Conservation (phyloP, 306 rosid species). For the Prunus mume region DNA sequence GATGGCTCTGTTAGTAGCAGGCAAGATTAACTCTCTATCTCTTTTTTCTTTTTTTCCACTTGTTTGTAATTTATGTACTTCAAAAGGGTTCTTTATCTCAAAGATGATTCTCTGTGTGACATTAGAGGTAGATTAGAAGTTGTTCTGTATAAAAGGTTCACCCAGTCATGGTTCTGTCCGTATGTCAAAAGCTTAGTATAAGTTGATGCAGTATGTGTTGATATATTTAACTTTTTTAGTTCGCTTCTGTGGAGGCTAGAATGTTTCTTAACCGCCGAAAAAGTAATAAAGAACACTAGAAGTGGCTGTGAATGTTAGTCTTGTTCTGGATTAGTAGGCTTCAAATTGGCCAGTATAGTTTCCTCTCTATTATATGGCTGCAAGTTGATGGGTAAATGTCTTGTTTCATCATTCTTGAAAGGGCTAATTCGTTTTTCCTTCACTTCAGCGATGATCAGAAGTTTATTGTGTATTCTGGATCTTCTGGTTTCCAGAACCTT, state of each 20-base stretch:
- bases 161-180: neutral
- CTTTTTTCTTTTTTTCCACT: neutral
- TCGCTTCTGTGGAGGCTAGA: neutral
- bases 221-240: neutral
- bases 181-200: neutral
- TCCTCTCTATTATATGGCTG: neutral
- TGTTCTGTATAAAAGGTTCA: neutral
- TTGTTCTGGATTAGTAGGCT: neutral
- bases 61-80: neutral
- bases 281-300: neutral
- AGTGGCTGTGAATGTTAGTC: neutral
- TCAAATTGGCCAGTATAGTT: neutral
- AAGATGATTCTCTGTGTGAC: neutral
- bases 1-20: slow-evolving; percentile 92
- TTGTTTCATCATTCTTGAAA: neutral
- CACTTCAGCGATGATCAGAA: neutral
- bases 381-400: neutral
- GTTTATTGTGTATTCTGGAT: neutral
- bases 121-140: neutral
- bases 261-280: neutral
- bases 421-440: neutral
- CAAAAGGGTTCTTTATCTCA: neutral
- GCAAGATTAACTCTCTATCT: slow-evolving; percentile 38
- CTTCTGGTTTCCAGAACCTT: neutral
- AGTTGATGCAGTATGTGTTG: neutral